phyloP scores from a whole-genome alignment of 202 grass and related monocot genomes.

The Cymbopogon flexuosus region DNA sequence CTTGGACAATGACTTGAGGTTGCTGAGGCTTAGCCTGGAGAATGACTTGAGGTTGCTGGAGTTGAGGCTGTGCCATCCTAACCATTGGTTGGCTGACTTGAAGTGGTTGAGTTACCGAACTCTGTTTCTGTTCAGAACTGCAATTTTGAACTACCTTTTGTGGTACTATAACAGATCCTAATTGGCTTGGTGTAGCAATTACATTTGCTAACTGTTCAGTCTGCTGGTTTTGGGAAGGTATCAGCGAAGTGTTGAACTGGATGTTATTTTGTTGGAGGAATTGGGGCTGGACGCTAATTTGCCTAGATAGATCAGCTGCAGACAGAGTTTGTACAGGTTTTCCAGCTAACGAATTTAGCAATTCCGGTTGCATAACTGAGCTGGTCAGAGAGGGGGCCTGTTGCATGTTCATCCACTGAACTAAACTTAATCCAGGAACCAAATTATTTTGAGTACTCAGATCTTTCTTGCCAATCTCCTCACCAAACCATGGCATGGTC shows the following conservation, averaged over 20 bases:
- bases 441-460: slow-evolving; percentile 52
- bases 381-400: slow-evolving; percentile 43
- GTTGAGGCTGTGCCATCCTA: slow-evolving; percentile 36
- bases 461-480: slow-evolving; percentile 73
- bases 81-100: slow-evolving; percentile 35
- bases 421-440: slow-evolving; percentile 69
- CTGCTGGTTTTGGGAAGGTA: slow-evolving; percentile 55
- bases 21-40: slow-evolving; percentile 39
- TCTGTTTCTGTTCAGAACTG: slow-evolving; percentile 46
- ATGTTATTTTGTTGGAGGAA: slow-evolving; percentile 63
- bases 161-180: slow-evolving; percentile 28
- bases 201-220: slow-evolving; percentile 42
- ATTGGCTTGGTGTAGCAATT: slow-evolving; percentile 37
- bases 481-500: slow-evolving; percentile 65
- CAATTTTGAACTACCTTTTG: slow-evolving; percentile 48
- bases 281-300: slow-evolving; percentile 59
- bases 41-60: slow-evolving; percentile 35
- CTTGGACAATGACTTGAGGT: slow-evolving; percentile 35
- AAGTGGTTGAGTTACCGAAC: slow-evolving; percentile 30
- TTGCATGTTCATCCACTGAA: slow-evolving; percentile 87
- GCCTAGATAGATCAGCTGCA: slow-evolving; percentile 52
- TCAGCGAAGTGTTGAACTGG: slow-evolving; percentile 38
- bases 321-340: slow-evolving; percentile 47
- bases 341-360: slow-evolving; percentile 52
- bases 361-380: slow-evolving; percentile 55